These are phyloP conservation scores for Yarrowia sp. DNA, from an alignment of 805 yeast genomes.

Conservation along the genomic window DNA sequence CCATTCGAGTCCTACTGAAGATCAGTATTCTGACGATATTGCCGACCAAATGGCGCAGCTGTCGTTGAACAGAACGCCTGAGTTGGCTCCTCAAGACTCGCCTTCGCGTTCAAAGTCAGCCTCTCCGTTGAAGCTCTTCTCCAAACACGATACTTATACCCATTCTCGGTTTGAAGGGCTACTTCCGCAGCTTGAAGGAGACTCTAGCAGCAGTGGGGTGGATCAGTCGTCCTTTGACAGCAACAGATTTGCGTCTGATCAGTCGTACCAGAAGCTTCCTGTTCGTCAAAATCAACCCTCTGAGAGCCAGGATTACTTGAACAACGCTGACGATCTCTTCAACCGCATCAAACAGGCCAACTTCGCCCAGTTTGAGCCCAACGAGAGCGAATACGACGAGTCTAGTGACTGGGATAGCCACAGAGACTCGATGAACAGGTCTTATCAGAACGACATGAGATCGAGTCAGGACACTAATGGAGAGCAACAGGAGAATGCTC, in stretches of 20 bases:
- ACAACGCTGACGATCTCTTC: slow-evolving; percentile 47
- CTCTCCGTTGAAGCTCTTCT: slow-evolving; percentile 46
- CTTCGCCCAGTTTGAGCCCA: slow-evolving; percentile 2
- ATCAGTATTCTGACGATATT: background rate
- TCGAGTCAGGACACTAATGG: too few species aligned
- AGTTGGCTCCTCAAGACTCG: slow-evolving; percentile 1
- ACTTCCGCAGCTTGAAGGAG: slow-evolving; percentile 42
- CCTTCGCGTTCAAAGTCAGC: slow-evolving; percentile 23
- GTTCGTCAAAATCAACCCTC: slow-evolving; percentile 11
- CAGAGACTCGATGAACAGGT: background rate
- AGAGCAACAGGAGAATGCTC: too few species aligned
- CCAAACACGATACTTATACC: slow-evolving; percentile 47
- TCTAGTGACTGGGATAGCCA: slow-evolving; percentile 35
- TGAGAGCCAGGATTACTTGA: slow-evolving; percentile 43
- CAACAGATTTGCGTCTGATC: slow-evolving; percentile 17
- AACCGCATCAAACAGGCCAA: slow-evolving; percentile 41
- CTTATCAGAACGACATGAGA: background rate
- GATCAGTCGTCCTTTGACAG: slow-evolving; percentile 29
- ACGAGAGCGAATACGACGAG: slow-evolving; percentile 23
- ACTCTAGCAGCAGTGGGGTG: background rate
- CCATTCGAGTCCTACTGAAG: background rate
- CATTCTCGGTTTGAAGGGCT: slow-evolving; percentile 45
- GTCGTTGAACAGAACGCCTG: slow-evolving; percentile 6
- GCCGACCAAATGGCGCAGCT: slow-evolving; percentile 27
- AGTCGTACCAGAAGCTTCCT: slow-evolving; percentile 7